A percentile compares a stretch with the other conserved stretches of the same genome.
Conservation (phyloP, 2,329 filamentous ascomycete species). For the Penicillium sp. region DNA sequence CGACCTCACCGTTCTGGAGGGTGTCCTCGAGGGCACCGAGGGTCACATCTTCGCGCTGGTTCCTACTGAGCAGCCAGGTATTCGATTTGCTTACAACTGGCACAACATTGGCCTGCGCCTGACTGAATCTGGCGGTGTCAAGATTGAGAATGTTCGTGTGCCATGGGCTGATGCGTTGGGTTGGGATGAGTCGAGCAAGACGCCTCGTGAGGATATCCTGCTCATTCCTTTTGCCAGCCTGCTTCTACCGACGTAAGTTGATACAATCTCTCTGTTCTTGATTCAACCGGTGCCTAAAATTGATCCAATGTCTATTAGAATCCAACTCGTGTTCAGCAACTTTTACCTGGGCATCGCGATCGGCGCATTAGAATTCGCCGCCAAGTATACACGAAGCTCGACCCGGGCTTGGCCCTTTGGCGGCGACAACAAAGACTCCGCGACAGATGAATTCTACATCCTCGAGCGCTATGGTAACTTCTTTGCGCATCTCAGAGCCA, state of each 20-base stretch:
- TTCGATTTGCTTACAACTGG: constrained; percentile 61
- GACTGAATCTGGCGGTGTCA: constrained; percentile 65
- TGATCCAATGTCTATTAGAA: constrained; percentile 36
- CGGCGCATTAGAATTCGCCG: constrained; percentile 58
- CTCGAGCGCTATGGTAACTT: constrained; percentile 66
- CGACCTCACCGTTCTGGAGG: constrained; percentile 66
- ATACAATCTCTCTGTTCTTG: too few species aligned
- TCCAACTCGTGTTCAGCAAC: constrained; percentile 67
- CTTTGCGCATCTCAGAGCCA: constrained; percentile 62
- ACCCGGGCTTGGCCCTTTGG: constrained; percentile 67
- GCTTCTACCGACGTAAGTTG: constrained; percentile 58
- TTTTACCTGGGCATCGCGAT: constrained; percentile 66
- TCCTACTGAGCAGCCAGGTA: constrained; percentile 58
- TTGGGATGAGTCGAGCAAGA: constrained; percentile 56
- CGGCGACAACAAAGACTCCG: constrained; percentile 61
- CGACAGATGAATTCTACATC: constrained; percentile 66
- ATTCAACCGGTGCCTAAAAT: background rate
- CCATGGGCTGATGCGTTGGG: constrained; percentile 65
- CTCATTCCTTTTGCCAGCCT: constrained; percentile 58
- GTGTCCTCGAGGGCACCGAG: constrained; percentile 58
- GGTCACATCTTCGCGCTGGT: constrained; percentile 66
- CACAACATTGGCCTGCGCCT: constrained; percentile 64
- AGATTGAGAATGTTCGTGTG: constrained; percentile 58
- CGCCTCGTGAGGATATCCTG: constrained; percentile 53
- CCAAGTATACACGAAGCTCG: constrained; percentile 57